Evolutionary conservation across 1,284 basidiomycete genomes (phyloP), one percentile per base, ranked within the genome.

Genomic region (Agaricales sp.): DNA sequence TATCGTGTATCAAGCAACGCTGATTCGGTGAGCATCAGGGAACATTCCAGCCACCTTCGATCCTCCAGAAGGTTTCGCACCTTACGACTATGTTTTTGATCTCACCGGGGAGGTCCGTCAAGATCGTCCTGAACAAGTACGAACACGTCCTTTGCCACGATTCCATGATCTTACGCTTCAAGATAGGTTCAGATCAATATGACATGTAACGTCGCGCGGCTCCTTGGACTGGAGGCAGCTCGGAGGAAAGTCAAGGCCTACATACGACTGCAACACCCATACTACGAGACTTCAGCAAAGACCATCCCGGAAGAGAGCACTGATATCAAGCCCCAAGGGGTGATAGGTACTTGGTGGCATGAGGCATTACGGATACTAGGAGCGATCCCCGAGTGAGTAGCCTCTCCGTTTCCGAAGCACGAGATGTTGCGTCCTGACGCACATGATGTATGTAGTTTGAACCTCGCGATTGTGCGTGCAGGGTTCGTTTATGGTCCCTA

Each of bases 321-420:
- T 51, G 81, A 86, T 52, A 67, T 84, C 30, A 84, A 84, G 59
- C 90, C 91, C 0, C 69, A 77, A 45, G 84, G 82, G 24, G 74
- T 80, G 3, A 68, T 83, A 49, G 90, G 91, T 11, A 78, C 73
- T 19, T 94, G 91, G 91, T 93, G 91, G 89, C 90, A 93, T 59
- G 91, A 93, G 69, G 79, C 84, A 1, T 66, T 90, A 38, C 76
- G 91, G 25, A 80, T 79, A 56, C 61, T 93, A 52, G 87, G 81
- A 35, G 75, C 77, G n/a, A 82, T 92, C 43, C 67, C 78, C 53
- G 75, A 78, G 82, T 87, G 60, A 51, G 78, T 67, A 11, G n/a
- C n/a, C n/a, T n/a, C n/a, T 8, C 46, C 12, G 21, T 54, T 51
- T 50, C 23, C 26, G 38, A 35, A 45, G 39, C 43, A 26, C 25